Base-by-base conservation (phyloP, 805 yeast species). In the Tetrapisispora iriomotensis region DNA sequence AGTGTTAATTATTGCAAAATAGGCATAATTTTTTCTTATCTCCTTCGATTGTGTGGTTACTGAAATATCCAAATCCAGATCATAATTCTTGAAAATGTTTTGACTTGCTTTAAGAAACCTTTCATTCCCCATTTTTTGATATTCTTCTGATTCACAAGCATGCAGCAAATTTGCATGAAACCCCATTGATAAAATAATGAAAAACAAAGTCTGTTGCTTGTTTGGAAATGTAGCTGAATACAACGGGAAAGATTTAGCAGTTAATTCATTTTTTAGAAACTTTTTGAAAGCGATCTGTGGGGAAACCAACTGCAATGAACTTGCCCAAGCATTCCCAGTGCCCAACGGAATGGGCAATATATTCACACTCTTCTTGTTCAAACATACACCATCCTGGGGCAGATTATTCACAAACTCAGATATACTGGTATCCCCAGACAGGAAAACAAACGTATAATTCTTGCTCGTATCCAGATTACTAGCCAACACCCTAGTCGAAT, bases 371-470 rank as follows among this genome's bases (percentile, higher is more conserved):
- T n/a, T 37, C 29, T 8, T 37, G 19, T 5, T 20, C 6, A 39
- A 26, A 17, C 29, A 17, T 8, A 20, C 9, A 21, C 18, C 6
- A 6, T 13, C 15, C 6, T 35, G 20, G 8, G 47, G 52, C 21
- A 71, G 54, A 15, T 58, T 65, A 54, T 87, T 87, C 40, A 85
- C 49, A 37, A 88, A 74, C 56, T 88, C 96, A 36, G 72, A 75
- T 5, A 85, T 64, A 1, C 94, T 78, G 1, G 96, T 87, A 53
- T 88, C 96, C 2, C 96, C 96, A 28, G 94, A 81, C 8, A 88
- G 58, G 26, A 87, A 62, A 2, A 83, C 54, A 8, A 82, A 61
- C 1, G 82, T 71, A 19, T 66, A 52, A 10, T 44, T 34, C 8
- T 41, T 25, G 0, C 48, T 38, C 0, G 37, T 26, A n/a, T 52